Base-by-base conservation (phyloP, 768 basidiomycete species). In the Pluteus cervinus region DNA sequence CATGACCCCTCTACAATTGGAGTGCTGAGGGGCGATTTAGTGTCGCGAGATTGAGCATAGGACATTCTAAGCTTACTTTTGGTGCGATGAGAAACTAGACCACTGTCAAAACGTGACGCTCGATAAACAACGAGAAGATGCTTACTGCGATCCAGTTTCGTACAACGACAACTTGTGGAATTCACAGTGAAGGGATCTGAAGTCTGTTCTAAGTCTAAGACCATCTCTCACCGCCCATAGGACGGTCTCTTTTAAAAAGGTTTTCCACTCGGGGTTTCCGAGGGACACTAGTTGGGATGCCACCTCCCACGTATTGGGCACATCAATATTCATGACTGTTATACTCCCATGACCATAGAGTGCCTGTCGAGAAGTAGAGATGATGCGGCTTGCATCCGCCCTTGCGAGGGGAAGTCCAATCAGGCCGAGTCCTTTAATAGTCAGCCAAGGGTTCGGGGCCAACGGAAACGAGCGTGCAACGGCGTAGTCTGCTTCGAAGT, bases 1-100 rank as follows among this genome's bases (percentile, higher is more conserved):
- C 69, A 69, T 62, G 63, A 64, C 1, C 60, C 61, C 10, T 56
- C 33, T 0, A 45, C 44, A 34, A 65, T 63, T 24, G 58, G 60
- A 2, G 64, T 62, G 39, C 49, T 51, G 31, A 6, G 8, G 9
- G 3, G 9, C 15, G 17, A 16, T 8, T 14, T 28, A 25, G 24
- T 15, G 17, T 22, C 22, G 17, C 7, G 17, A 15, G 10, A 10
- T 24, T 23, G 22, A 12, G 14, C 9, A 36, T 23, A 22, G 7
- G 17, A 24, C 20, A n/a, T 15, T 16, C n/a, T 21, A 17, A 18
- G 30, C 38, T 2, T 29, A 47, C 46, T 65, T 62, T 33, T 56
- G 53, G 40, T 63, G 61, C 2, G 55, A 52, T 12, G 59, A 41
- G 36, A 65, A 63, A 33, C 64, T 60, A 22, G 11, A 11, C 4